phyloP scores from a whole-genome alignment of 2,329 filamentous ascomycete genomes.

The Penicillium nordicum region DNA sequence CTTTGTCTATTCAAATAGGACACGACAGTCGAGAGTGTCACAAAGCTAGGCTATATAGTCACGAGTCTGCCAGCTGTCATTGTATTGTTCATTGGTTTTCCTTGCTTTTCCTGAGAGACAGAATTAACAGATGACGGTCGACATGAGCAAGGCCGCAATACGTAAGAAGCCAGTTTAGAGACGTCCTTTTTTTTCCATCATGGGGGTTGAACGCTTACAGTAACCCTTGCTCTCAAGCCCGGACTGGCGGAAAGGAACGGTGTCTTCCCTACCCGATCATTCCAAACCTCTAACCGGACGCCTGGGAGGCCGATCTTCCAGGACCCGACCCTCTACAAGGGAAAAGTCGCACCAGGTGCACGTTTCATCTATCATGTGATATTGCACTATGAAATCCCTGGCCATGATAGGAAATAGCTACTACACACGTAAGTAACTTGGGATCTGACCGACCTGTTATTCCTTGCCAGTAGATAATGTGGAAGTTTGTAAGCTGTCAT shows the following conservation, averaged over 20 bases:
- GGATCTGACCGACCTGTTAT: neutral
- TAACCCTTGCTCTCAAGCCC: conserved; percentile 1
- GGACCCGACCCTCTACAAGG: conserved; percentile 5
- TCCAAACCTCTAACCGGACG: conserved; percentile 14
- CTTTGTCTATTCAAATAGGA: conserved; percentile 10
- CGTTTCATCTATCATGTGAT: conserved; percentile 34
- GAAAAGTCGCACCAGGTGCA: conserved; percentile 23
- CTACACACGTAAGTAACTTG: neutral
- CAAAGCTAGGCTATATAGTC: conserved; percentile 18
- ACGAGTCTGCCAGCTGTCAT: conserved; percentile 26
- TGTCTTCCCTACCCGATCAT: conserved; percentile 4
- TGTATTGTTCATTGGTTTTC: conserved; percentile 1
- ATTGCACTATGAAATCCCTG: conserved; percentile 6
- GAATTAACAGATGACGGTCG: conserved; percentile 6
- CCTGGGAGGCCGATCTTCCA: conserved; percentile 17
- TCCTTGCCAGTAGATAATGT: neutral
- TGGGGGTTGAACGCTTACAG: neutral
- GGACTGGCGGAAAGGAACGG: conserved; percentile 11
- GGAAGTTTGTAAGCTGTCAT: neutral
- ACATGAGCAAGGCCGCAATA: neutral
- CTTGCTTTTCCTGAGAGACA: neutral
- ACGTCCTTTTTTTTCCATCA: neutral
- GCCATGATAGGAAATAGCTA: neutral
- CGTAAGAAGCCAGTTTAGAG: neutral
- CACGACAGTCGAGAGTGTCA: conserved; percentile 23